These are phyloP conservation scores for Sodiomyces alkalinus DNA, from an alignment of 2,329 filamentous ascomycete species.

Conservation along the genomic window DNA sequence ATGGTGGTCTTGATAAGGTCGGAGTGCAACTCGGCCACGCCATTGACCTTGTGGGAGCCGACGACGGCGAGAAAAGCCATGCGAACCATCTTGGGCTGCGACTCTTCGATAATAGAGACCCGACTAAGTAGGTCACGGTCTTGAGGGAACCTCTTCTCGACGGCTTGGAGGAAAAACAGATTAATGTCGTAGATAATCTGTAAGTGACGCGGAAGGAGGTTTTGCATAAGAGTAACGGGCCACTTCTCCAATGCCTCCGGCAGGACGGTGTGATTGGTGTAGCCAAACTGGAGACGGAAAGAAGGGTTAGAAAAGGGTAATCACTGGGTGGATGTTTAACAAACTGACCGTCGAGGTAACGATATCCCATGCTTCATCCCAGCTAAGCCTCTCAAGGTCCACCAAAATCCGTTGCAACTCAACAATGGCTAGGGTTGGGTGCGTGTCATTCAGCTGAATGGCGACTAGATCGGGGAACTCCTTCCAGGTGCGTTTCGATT, in stretches of 20 bases:
- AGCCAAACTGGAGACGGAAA: conserved; percentile 57
- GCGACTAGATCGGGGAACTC: conserved; percentile 92
- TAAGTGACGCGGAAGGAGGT: conserved; percentile 82
- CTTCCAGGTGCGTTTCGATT: conserved; percentile 77
- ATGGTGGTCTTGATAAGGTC: conserved; percentile 98
- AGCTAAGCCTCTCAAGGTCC: conserved; percentile 79
- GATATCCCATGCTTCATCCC: conserved; percentile 84
- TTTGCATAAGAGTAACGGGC: conserved; percentile 85
- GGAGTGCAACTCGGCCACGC: conserved; percentile 92
- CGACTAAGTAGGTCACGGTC: conserved; percentile 72
- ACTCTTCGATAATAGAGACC: conserved; percentile 97
- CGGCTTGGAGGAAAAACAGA: conserved; percentile 75
- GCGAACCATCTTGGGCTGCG: conserved; percentile 90
- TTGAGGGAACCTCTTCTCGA: conserved; percentile 81
- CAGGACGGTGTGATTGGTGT: conserved; percentile 97
- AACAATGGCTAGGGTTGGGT: conserved; percentile 90
- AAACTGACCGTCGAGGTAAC: conserved; percentile 48
- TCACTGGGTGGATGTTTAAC: background rate
- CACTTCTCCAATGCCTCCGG: conserved; percentile 97
- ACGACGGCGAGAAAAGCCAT: conserved; percentile 95
- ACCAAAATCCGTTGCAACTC: conserved; percentile 87
- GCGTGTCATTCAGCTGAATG: conserved; percentile 96
- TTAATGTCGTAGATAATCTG: conserved; percentile 99
- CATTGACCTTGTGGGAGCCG: conserved; percentile 98
- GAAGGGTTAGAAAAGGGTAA: conserved; percentile 5